phyloP scores from a whole-genome alignment of 225 moss, liverwort and hornwort species.

The Lunularia cruciata region DNA sequence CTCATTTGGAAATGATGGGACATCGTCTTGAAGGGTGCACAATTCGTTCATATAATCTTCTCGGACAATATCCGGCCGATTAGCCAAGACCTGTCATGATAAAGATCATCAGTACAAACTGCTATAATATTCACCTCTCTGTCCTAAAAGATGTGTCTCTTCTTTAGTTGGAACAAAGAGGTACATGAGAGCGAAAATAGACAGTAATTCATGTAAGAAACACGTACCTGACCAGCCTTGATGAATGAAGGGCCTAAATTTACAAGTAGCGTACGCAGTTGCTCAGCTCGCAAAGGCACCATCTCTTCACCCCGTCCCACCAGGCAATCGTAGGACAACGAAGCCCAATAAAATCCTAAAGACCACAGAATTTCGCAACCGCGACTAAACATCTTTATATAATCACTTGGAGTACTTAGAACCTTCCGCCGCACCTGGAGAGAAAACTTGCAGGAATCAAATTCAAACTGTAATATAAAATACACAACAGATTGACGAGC shows the following conservation, averaged over 20 bases:
- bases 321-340: constrained; percentile 87
- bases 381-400: constrained; percentile 61
- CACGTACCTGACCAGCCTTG: constrained; percentile 91
- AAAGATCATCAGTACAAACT: too few relatives aligned
- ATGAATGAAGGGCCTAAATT: constrained; percentile 90
- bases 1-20: constrained; percentile 80
- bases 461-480: too few relatives aligned
- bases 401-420: constrained; percentile 62
- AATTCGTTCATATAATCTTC: constrained; percentile 99
- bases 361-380: constrained; percentile 67
- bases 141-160: background rate
- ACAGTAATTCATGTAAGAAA: too few relatives aligned
- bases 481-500: too few relatives aligned
- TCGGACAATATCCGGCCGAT: constrained; percentile 95
- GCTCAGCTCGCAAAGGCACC: constrained; percentile 84
- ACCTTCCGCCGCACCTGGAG: constrained; percentile 79
- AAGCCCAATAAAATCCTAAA: constrained; percentile 86
- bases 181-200: too few relatives aligned
- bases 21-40: constrained; percentile 87
- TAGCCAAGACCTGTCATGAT: constrained; percentile 91
- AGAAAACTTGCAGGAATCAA: background rate
- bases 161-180: too few relatives aligned
- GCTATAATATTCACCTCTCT: too few relatives aligned
- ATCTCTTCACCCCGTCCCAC: constrained; percentile 91
- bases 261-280: constrained; percentile 81